A percentile compares a stretch with the other conserved stretches of the same genome.
Evolutionary conservation across 2,329 filamentous ascomycete species (phyloP).

Genomic region (Phaeosphaeria sp.): DNA sequence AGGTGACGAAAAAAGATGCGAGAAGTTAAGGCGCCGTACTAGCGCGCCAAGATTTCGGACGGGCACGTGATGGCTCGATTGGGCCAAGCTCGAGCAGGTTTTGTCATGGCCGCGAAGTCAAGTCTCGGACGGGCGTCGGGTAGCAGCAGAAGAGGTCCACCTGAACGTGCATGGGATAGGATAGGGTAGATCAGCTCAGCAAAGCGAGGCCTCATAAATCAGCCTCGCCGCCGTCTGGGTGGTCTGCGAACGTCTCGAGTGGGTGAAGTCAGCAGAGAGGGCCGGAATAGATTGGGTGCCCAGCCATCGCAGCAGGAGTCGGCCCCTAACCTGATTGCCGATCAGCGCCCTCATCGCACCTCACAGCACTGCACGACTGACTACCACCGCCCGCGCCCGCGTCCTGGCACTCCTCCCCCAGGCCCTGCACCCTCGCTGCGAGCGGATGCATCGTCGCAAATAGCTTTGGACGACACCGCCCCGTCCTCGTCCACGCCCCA

Average conservation of each 20-base stretch:
- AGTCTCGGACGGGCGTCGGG: background rate
- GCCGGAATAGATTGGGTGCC: constrained; percentile 12
- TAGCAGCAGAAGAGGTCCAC: background rate
- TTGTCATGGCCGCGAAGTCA: constrained; percentile 4
- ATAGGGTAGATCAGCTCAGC: too few species aligned
- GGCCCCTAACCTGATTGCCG: constrained; percentile 26
- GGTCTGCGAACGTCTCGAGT: background rate
- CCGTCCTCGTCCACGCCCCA: constrained; percentile 30
- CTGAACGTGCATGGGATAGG: background rate
- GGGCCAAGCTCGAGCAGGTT: constrained; percentile 1
- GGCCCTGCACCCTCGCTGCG: constrained; percentile 30
- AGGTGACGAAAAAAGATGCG: background rate
- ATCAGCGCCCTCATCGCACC: constrained; percentile 33
- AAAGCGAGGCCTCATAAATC: background rate
- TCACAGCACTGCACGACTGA: constrained; percentile 34
- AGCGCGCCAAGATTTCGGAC: constrained; percentile 3
- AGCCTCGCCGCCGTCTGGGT: background rate
- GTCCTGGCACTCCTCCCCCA: constrained; percentile 29
- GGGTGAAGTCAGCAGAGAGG: background rate
- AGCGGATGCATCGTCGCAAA: constrained; percentile 37
- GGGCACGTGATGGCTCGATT: background rate
- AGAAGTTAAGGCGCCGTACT: background rate
- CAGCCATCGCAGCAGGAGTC: constrained; percentile 22
- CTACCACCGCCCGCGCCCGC: constrained; percentile 30
- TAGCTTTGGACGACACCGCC: constrained; percentile 23